Percentiles rank a stretch among this genome's conserved stretches.
These are phyloP conservation scores for Hibiscus mutabilis DNA, from an alignment of 345 rosid species.

Conservation along the genomic window DNA sequence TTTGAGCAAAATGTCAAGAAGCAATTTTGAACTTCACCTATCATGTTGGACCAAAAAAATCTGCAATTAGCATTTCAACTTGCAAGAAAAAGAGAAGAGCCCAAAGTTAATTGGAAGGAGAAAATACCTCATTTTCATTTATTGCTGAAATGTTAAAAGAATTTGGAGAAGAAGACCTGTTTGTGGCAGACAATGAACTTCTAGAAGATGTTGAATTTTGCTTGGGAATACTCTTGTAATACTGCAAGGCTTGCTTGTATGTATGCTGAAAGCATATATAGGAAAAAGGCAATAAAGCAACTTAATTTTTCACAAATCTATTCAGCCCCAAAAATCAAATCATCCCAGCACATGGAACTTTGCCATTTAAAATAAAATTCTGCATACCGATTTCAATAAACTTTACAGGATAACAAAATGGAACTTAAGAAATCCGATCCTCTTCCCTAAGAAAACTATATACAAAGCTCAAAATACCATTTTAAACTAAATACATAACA, in stretches of 20 bases:
- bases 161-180: constrained; percentile 76
- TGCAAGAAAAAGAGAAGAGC: constrained; percentile 7
- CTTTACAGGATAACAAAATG: background rate
- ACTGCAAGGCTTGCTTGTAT: constrained; percentile 85
- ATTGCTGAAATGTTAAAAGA: constrained; percentile 53
- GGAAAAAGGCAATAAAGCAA: background rate
- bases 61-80: background rate
- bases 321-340: background rate
- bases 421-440: background rate
- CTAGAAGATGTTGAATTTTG: constrained; percentile 61
- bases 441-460: background rate
- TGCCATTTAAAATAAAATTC: too few relatives aligned
- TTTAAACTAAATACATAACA: background rate
- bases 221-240: constrained; percentile 60
- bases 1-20: constrained; percentile 66
- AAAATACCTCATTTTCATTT: constrained; percentile 80
- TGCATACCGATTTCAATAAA: background rate
- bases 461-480: background rate
- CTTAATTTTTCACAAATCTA: background rate
- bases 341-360: background rate
- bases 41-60: constrained; percentile 8
- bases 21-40: constrained; percentile 97
- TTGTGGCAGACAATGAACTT: constrained; percentile 59
- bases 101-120: background rate
- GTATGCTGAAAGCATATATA: constrained; percentile 40